Percentiles rank a stretch among this genome's conserved stretches.
phyloP scores from a whole-genome alignment of 495 filamentous ascomycete genomes.

The Talaromyces ruber region DNA sequence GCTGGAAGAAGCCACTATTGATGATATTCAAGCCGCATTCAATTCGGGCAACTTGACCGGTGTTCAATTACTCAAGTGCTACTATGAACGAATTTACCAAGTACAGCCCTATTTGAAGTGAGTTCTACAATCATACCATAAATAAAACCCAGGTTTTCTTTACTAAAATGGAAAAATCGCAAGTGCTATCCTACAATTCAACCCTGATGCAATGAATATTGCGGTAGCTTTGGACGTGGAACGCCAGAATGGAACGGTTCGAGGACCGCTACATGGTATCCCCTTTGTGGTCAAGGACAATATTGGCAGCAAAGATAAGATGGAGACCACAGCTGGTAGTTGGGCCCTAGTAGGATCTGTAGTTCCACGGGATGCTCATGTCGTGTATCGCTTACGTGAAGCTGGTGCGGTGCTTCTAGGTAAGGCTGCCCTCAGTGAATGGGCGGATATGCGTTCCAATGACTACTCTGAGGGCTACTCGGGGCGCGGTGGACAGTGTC shows the following conservation, averaged over 20 bases:
- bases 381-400: slow-evolving; percentile 51
- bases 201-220: slow-evolving; percentile 52
- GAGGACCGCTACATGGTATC: slow-evolving; percentile 61
- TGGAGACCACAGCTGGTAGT: slow-evolving; percentile 57
- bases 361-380: slow-evolving; percentile 56
- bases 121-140: slow-evolving; percentile 8
- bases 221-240: slow-evolving; percentile 52
- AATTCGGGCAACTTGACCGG: slow-evolving; percentile 33
- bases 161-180: background rate
- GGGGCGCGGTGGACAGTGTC: slow-evolving; percentile 53
- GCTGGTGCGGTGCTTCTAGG: slow-evolving; percentile 63
- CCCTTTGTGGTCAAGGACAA: slow-evolving; percentile 72
- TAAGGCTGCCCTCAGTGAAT: slow-evolving; percentile 62
- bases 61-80: slow-evolving; percentile 42
- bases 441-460: slow-evolving; percentile 66
- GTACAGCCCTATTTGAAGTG: slow-evolving; percentile 52
- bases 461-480: slow-evolving; percentile 65
- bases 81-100: slow-evolving; percentile 44
- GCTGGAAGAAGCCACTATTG: slow-evolving; percentile 56
- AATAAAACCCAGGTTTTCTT: background rate
- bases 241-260: slow-evolving; percentile 41
- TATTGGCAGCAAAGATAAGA: slow-evolving; percentile 59
- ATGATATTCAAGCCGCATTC: slow-evolving; percentile 41
- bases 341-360: slow-evolving; percentile 54
- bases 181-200: slow-evolving; percentile 50